Base-by-base conservation (phyloP, 306 rosid genomes). In the Abrus pulchellus region DNA sequence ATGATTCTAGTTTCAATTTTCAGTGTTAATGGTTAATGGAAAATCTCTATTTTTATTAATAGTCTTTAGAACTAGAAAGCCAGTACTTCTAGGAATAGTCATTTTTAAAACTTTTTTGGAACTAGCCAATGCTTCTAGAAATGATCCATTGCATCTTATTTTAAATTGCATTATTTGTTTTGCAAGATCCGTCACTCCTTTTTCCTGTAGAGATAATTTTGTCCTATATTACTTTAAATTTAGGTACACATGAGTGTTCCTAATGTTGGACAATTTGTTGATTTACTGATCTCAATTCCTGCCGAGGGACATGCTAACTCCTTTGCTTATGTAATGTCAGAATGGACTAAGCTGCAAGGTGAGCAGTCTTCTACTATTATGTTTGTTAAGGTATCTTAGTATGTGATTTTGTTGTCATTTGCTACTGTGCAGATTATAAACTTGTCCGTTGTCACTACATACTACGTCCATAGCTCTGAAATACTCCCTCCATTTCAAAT, bases 311-410 rank as follows among this genome's bases (percentile, higher is more conserved):
- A 90, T 80, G 85, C 78, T 69, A 89, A 94, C 77, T 84, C 99
- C 32, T 90, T 92, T 78, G 87, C 84, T 74, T 94, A 91, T 78
- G 87, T 94, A 30, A 92, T 94, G 97, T 86, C 92, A 75, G 97
- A 94, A 85, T 94, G 99, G 99, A 88, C 95, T 59, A 93, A 88
- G 83, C 97, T 85, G 81, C 97, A 94, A 90, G 95, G 99, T 93
- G 78, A 82, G 77, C 75, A 77, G 75, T 64, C 83, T 80, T 78
- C 59, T 30, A 47, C 54, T 73, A 47, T 76, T 76, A 49, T 56
- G 44, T 53, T 84, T 60, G 63, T 44, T 59, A 66, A 48, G 61
- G 55, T 12, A 30, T 41, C 52, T 8, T 27, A 12, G 36, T 29
- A 5, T 44, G 50, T 43, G 56, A 45, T 14, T 10, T 43, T 50